Evolutionary conservation across 768 basidiomycete species (phyloP).

Genomic region (Lactarius trivialis): DNA sequence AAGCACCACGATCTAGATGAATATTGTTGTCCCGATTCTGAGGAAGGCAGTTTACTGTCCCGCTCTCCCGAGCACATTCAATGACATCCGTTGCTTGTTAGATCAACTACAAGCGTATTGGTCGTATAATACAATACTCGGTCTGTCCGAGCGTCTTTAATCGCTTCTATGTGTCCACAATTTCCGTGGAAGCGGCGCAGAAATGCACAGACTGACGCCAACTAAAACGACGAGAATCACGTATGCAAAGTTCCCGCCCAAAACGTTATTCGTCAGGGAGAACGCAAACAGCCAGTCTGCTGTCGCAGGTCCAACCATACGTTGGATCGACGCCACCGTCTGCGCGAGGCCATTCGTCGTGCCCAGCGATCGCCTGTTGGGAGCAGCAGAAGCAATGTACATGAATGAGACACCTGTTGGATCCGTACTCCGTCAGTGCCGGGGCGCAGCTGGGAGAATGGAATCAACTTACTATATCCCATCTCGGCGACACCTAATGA

Average conservation of each 20-base stretch:
- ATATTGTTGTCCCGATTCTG: neutral
- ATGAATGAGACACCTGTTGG: slow-evolving; percentile 57
- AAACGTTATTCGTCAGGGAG: slow-evolving; percentile 36
- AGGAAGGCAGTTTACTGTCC: neutral
- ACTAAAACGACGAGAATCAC: neutral
- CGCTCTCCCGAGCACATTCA: neutral
- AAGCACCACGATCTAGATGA: neutral
- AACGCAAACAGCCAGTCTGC: slow-evolving; percentile 61
- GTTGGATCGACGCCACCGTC: slow-evolving; percentile 33
- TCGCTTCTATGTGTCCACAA: neutral
- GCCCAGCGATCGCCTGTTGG: slow-evolving; percentile 56
- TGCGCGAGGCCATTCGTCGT: slow-evolving; percentile 56
- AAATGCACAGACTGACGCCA: neutral
- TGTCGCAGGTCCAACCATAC: slow-evolving; percentile 44
- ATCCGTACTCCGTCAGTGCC: neutral
- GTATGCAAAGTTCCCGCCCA: neutral
- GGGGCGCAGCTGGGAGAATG: neutral
- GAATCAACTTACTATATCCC: neutral
- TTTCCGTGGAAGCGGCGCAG: neutral
- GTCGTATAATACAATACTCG: neutral
- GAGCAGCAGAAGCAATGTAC: slow-evolving; percentile 56
- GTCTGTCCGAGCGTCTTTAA: neutral
- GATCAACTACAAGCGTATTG: neutral
- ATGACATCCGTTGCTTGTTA: neutral
- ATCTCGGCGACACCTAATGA: neutral